phyloP scores from a whole-genome alignment of 2,329 filamentous ascomycete species.

The Dactylellina leptospora region DNA sequence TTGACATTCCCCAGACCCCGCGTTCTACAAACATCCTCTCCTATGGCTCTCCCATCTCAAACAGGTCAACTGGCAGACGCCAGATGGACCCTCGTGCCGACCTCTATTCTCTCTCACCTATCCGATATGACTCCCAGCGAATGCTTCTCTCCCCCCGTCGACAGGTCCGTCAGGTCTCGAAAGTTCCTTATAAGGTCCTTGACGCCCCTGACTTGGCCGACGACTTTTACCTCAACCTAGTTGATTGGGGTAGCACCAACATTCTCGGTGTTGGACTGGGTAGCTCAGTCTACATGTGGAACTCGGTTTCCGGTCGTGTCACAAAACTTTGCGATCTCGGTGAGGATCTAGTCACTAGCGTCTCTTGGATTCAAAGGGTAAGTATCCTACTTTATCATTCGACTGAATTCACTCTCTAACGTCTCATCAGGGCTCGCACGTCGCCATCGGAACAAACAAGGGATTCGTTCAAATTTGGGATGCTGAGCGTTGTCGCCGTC shows the following conservation, averaged over 20 bases:
- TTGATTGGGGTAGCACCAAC: conserved; percentile 97
- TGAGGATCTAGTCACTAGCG: conserved; percentile 96
- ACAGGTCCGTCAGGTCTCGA: conserved; percentile 87
- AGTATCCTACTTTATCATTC: conserved; percentile 54
- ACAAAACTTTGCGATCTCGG: conserved; percentile 89
- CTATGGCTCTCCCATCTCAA: conserved; percentile 75
- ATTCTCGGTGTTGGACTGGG: conserved; percentile 91
- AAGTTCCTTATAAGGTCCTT: conserved; percentile 96
- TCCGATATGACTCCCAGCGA: conserved; percentile 89
- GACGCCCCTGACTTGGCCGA: conserved; percentile 96
- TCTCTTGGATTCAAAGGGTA: conserved; percentile 94
- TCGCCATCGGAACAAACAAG: conserved; percentile 93
- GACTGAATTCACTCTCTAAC: conserved; percentile 6
- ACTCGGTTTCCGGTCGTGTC: conserved; percentile 86
- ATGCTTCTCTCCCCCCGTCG: conserved; percentile 91
- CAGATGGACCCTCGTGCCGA: conserved; percentile 91
- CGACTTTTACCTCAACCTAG: conserved; percentile 96
- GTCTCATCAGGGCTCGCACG: conserved; percentile 76
- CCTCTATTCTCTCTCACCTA: conserved; percentile 93
- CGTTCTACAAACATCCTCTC: conserved; percentile 97
- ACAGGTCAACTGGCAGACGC: conserved; percentile 79
- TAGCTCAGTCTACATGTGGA: conserved; percentile 98
- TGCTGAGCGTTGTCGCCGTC: conserved; percentile 80
- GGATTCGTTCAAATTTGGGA: conserved; percentile 98
- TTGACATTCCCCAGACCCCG: conserved; percentile 78